Conservation (phyloP, 2,329 filamentous ascomycete genomes). For the Clonostachys solani region DNA sequence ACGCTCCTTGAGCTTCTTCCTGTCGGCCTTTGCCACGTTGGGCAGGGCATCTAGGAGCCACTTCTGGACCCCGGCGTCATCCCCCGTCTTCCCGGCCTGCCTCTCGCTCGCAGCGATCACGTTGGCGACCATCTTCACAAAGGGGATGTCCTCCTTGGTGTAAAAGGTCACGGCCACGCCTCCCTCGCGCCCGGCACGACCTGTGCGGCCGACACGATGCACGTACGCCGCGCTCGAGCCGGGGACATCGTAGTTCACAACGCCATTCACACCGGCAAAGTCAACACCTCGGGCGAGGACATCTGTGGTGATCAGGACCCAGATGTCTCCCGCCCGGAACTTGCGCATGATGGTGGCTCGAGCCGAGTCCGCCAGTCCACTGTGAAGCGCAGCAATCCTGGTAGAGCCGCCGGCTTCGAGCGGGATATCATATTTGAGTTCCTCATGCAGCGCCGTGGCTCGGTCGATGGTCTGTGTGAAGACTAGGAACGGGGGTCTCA, state of each 20-base stretch:
- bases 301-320: slow-evolving; percentile 95
- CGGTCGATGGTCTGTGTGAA: slow-evolving; percentile 96
- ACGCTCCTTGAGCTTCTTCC: slow-evolving; percentile 74
- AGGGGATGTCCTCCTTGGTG: slow-evolving; percentile 89
- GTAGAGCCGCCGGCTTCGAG: slow-evolving; percentile 78
- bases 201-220: slow-evolving; percentile 88
- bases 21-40: slow-evolving; percentile 76
- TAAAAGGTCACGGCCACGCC: slow-evolving; percentile 92
- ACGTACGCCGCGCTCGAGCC: slow-evolving; percentile 88
- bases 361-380: slow-evolving; percentile 71
- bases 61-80: slow-evolving; percentile 62
- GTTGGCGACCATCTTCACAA: slow-evolving; percentile 86
- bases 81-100: slow-evolving; percentile 51
- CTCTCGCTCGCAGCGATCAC: slow-evolving; percentile 83
- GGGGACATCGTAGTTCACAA: slow-evolving; percentile 96
- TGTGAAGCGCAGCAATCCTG: slow-evolving; percentile 86
- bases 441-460: slow-evolving; percentile 80
- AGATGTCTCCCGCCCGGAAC: slow-evolving; percentile 89
- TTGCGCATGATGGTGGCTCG: slow-evolving; percentile 80
- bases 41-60: slow-evolving; percentile 90
- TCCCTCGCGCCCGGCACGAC: slow-evolving; percentile 79
- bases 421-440: slow-evolving; percentile 93
- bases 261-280: slow-evolving; percentile 90
- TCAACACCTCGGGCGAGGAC: slow-evolving; percentile 89
- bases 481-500: slow-evolving; percentile 87